A percentile compares a stretch with the other conserved stretches of the same genome.
These are phyloP conservation scores for Neotropicomus parvogracilis DNA, from an alignment of 1,284 basidiomycete genomes.

Conservation along the genomic window DNA sequence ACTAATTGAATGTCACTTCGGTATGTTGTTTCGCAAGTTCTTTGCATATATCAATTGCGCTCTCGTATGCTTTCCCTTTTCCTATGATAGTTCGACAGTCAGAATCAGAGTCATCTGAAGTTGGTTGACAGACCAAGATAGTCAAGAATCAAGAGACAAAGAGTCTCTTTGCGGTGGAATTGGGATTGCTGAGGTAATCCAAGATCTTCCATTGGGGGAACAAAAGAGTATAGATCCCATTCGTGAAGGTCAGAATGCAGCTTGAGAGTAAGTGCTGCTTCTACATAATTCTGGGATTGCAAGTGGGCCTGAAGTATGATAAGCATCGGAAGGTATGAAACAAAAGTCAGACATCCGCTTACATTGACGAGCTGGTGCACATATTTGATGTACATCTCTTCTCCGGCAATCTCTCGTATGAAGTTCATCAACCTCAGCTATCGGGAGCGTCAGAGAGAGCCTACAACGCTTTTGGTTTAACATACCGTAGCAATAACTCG, in stretches of 20 bases:
- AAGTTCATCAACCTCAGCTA: constrained; percentile 90
- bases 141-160: constrained; percentile 82
- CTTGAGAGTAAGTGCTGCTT: constrained; percentile 89
- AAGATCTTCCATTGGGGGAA: constrained; percentile 83
- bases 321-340: constrained; percentile 8
- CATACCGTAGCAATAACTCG: constrained; percentile 84
- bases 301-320: constrained; percentile 64
- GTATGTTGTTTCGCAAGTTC: constrained; percentile 84
- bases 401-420: constrained; percentile 79
- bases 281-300: constrained; percentile 84
- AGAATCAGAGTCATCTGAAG: neutral
- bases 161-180: constrained; percentile 90
- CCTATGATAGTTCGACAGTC: constrained; percentile 42
- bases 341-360: constrained; percentile 26
- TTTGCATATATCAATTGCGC: constrained; percentile 89
- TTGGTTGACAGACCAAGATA: constrained; percentile 65
- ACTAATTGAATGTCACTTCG: constrained; percentile 89
- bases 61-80: constrained; percentile 95
- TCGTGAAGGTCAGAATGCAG: constrained; percentile 91
- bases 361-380: constrained; percentile 92
- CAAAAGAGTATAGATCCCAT: constrained; percentile 79
- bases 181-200: constrained; percentile 89
- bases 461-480: neutral
- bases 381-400: constrained; percentile 92
- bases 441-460: constrained; percentile 3